These are phyloP conservation scores for Conoideocrella luteorostrata DNA, from an alignment of 2,329 filamentous ascomycete species.

Conservation along the genomic window DNA sequence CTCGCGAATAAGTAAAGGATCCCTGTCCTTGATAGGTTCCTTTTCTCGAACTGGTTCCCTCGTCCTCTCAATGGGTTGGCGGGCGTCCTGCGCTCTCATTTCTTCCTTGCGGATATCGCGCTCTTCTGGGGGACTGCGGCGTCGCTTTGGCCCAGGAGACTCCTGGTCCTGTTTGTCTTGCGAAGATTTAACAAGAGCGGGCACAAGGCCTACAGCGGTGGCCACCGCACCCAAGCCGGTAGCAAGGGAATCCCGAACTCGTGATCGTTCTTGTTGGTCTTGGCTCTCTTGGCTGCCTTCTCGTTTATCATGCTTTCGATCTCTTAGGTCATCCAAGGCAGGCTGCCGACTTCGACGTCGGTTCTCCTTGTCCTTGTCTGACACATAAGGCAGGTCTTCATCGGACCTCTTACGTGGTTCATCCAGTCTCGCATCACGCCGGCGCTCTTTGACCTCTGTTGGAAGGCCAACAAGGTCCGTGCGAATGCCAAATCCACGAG, in stretches of 20 bases:
- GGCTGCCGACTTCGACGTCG: constrained; percentile 19
- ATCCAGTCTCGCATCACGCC: constrained; percentile 22
- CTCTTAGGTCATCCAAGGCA: constrained; percentile 20
- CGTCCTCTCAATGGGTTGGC: constrained; percentile 7
- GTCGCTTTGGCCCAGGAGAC: constrained; percentile 20
- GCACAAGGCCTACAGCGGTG: constrained; percentile 38
- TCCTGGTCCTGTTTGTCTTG: constrained; percentile 31
- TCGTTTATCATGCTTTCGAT: constrained; percentile 23
- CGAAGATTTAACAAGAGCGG: constrained; percentile 28
- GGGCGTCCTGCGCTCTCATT: constrained; percentile 13
- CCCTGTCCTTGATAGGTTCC: constrained; percentile 1
- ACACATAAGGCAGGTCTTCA: constrained; percentile 21
- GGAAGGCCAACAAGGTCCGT: constrained; percentile 30
- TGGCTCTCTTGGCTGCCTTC: constrained; percentile 21
- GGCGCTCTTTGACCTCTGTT: constrained; percentile 37
- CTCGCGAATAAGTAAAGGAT: constrained; percentile 5
- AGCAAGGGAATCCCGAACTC: constrained; percentile 41
- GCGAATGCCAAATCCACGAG: constrained; percentile 48
- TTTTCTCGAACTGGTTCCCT: constrained; percentile 1
- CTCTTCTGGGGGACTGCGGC: constrained; percentile 26
- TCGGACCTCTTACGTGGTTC: constrained; percentile 25
- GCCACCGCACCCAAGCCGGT: constrained; percentile 43
- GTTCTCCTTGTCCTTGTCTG: constrained; percentile 23
- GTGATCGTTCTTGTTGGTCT: constrained; percentile 34
- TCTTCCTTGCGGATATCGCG: constrained; percentile 18